Conservation (phyloP, 2,329 filamentous ascomycete genomes). For the Aspergillus costaricaensis region DNA sequence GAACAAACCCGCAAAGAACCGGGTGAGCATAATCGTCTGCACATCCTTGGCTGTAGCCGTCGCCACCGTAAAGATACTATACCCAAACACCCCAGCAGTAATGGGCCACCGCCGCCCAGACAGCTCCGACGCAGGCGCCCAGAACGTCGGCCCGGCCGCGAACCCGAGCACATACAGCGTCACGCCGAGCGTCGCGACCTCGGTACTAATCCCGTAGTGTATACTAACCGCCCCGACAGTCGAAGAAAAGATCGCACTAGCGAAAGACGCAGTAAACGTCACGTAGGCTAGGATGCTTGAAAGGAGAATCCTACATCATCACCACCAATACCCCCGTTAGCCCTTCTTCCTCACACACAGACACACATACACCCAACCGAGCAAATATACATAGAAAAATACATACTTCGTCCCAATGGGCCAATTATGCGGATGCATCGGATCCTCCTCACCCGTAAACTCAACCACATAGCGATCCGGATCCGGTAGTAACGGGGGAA, state of each 20-base stretch:
- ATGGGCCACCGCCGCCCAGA: slow-evolving; percentile 58
- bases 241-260: slow-evolving; percentile 66
- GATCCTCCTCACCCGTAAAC: slow-evolving; percentile 54
- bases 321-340: neutral
- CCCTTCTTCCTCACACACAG: neutral
- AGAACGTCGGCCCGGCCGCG: slow-evolving; percentile 61
- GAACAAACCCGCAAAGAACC: slow-evolving; percentile 52
- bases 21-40: slow-evolving; percentile 44
- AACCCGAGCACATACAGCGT: slow-evolving; percentile 55
- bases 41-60: slow-evolving; percentile 46
- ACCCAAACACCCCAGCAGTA: slow-evolving; percentile 43
- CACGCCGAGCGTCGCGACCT: slow-evolving; percentile 49
- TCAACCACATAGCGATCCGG: slow-evolving; percentile 58
- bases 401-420: slow-evolving; percentile 44
- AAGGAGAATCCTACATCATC: slow-evolving; percentile 9
- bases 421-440: slow-evolving; percentile 57
- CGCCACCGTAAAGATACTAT: slow-evolving; percentile 49
- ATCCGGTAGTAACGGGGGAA: slow-evolving; percentile 48
- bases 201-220: slow-evolving; percentile 48
- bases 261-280: slow-evolving; percentile 54
- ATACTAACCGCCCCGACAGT: slow-evolving; percentile 58
- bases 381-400: slow-evolving; percentile 2
- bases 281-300: slow-evolving; percentile 41
- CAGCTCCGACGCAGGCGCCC: slow-evolving; percentile 63
- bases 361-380: too few relatives aligned